Percentiles rank a stretch among this genome's conserved stretches.
These are phyloP conservation scores for Phytopythium boreale DNA, from an alignment of 352 stramenopile species.

Conservation along the genomic window DNA sequence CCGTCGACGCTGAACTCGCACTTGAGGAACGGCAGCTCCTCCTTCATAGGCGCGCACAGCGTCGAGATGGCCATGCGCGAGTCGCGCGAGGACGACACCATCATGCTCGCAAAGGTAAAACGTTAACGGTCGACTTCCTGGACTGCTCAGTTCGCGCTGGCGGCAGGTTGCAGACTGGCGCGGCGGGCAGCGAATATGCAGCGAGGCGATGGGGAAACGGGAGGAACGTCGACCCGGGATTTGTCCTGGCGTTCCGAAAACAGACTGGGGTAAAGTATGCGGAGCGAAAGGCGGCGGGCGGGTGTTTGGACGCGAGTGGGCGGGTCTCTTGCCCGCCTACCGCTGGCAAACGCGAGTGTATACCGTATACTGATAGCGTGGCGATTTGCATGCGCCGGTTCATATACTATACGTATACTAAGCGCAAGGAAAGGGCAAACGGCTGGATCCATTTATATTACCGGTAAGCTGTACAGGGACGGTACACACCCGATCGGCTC, in stretches of 20 bases:
- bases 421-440: background rate
- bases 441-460: no score
- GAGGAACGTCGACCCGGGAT: no score
- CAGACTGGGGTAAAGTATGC: background rate
- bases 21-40: slow-evolving; percentile 7
- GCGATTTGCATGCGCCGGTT: background rate
- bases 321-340: background rate
- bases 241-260: background rate
- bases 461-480: no score
- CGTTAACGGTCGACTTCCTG: background rate
- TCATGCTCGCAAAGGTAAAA: background rate
- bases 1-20: background rate
- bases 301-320: background rate
- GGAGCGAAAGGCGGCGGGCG: background rate
- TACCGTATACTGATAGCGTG: background rate
- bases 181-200: background rate
- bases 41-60: slow-evolving; percentile 17
- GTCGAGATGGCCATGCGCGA: slow-evolving; percentile 31
- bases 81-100: slow-evolving; percentile 16
- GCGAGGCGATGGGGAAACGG: background rate
- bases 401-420: background rate
- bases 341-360: background rate
- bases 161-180: background rate
- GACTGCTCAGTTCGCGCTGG: no score
- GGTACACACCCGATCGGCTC: no score